phyloP scores from a whole-genome alignment of 1,139 yeast genomes.

The Pichia sp. region DNA sequence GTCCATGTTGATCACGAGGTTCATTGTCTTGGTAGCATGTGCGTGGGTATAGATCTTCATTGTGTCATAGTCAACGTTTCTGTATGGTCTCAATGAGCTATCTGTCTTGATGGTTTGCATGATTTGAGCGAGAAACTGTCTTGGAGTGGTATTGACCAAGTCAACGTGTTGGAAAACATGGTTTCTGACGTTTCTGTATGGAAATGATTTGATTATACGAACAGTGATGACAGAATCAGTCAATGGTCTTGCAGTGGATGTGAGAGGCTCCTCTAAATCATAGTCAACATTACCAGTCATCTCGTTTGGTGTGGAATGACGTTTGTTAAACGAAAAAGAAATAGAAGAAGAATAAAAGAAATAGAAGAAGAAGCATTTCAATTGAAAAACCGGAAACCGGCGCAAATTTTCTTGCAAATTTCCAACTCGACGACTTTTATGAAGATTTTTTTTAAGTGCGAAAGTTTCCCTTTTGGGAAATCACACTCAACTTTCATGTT shows the following conservation, averaged over 20 bases:
- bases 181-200: slow-evolving; percentile 87
- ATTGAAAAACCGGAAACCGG: too few relatives aligned
- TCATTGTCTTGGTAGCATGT: slow-evolving; percentile 92
- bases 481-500: not conserved
- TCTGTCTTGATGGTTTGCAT: slow-evolving; percentile 53
- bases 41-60: slow-evolving; percentile 91
- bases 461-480: slow-evolving; percentile 6
- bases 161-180: slow-evolving; percentile 71
- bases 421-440: not conserved
- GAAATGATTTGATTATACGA: slow-evolving; percentile 86
- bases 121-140: slow-evolving; percentile 52
- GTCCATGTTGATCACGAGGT: slow-evolving; percentile 86
- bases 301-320: too few relatives aligned
- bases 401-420: too few relatives aligned
- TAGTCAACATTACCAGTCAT: slow-evolving; percentile 13
- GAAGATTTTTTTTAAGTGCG: not conserved
- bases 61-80: slow-evolving; percentile 74
- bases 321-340: not conserved
- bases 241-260: slow-evolving; percentile 66
- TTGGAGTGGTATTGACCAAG: slow-evolving; percentile 66
- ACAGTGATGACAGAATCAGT: slow-evolving; percentile 76
- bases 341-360: not conserved
- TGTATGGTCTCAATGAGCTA: slow-evolving; percentile 77
- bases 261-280: slow-evolving; percentile 55
- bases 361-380: too few relatives aligned